Conservation (phyloP, 441 rosid species). For the Jatropha podagrica region DNA sequence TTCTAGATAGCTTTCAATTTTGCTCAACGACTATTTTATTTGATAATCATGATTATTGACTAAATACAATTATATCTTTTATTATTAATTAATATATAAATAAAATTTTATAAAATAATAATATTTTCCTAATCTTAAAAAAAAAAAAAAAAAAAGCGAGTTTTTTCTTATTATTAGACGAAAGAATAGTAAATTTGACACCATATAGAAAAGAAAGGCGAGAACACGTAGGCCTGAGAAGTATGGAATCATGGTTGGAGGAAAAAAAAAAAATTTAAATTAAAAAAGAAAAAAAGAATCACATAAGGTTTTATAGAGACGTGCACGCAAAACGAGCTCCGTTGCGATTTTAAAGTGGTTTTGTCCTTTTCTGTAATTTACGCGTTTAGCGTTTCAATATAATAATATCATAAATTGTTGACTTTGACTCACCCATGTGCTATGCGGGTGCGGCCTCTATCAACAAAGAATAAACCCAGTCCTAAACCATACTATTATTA, state of each 20-base stretch:
- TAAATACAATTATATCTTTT: too few species aligned
- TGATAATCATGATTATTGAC: neutral
- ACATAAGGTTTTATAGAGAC: conserved; percentile 32
- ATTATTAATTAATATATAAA: too few species aligned
- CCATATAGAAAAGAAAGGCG: too few species aligned
- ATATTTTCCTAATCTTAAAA: too few species aligned
- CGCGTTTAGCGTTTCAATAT: conserved; percentile 44
- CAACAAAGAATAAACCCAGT: neutral
- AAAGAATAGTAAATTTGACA: too few species aligned
- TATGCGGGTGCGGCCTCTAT: conserved; percentile 13
- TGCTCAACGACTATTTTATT: neutral
- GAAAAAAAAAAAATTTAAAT: neutral
- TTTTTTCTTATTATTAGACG: too few species aligned
- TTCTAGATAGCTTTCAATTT: too few species aligned
- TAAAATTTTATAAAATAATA: too few species aligned
- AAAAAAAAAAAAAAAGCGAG: too few species aligned
- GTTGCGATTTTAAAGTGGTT: conserved; percentile 34
- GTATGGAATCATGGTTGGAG: too few species aligned
- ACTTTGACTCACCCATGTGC: conserved; percentile 50
- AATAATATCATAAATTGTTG: conserved; percentile 23
- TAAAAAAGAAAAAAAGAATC: neutral
- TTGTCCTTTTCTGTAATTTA: conserved; percentile 43
- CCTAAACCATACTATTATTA: neutral
- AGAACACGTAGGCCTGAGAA: too few species aligned
- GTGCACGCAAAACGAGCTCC: conserved; percentile 65